Evolutionary conservation across 106 monocot genomes (phyloP).

Genomic region (Gastrodia elata): DNA sequence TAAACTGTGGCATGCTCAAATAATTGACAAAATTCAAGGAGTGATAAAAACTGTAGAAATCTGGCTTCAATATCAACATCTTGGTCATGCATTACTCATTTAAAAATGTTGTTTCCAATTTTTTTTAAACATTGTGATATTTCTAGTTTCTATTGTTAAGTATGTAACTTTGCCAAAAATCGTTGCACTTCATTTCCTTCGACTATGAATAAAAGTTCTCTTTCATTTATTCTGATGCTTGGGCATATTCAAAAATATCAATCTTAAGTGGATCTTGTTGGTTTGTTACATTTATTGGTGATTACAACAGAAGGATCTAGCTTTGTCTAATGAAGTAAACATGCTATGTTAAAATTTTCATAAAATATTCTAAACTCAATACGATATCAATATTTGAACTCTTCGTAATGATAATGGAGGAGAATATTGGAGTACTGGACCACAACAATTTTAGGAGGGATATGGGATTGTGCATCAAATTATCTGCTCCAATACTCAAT

Average conservation of each 20-base stretch:
- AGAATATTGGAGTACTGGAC: background rate
- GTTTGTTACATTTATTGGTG: background rate
- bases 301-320: too few relatives aligned
- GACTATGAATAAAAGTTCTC: background rate
- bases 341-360: background rate
- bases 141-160: conserved; percentile 8
- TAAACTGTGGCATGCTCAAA: background rate
- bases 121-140: conserved; percentile 9
- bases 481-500: too few relatives aligned
- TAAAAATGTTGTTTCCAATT: conserved; percentile 12
- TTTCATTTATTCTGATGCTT: background rate
- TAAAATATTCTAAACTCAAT: background rate
- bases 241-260: background rate
- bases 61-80: background rate
- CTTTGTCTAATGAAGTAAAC: too few relatives aligned
- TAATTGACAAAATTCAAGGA: background rate
- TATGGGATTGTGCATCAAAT: too few relatives aligned
- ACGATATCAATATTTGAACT: background rate
- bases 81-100: conserved; percentile 3
- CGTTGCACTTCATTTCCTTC: conserved; percentile 10
- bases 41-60: background rate
- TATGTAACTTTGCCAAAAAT: conserved; percentile 16
- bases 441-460: too few relatives aligned
- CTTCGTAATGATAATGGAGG: background rate
- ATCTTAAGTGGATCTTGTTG: background rate